These are phyloP conservation scores for Phyllostachys edulis DNA, from an alignment of 176 grass and related monocot genomes.

Conservation along the genomic window DNA sequence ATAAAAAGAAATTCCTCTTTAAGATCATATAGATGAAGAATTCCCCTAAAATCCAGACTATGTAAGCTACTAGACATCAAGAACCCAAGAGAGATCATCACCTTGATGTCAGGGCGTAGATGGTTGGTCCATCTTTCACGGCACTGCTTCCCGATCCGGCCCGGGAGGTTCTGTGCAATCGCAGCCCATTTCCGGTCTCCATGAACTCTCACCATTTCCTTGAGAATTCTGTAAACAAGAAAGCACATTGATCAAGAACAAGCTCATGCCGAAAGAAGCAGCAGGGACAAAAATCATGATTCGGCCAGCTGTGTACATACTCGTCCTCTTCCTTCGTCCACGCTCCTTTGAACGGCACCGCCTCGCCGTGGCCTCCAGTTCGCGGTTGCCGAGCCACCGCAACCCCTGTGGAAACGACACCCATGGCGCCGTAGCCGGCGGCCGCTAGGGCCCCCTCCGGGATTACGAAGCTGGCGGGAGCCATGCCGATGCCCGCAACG, in stretches of 20 bases:
- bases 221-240: conserved; percentile 43
- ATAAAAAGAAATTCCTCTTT: background rate
- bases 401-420: background rate
- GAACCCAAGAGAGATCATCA: conserved; percentile 21
- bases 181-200: conserved; percentile 63
- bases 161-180: conserved; percentile 56
- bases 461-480: background rate
- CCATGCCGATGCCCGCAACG: background rate
- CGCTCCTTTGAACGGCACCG: conserved; percentile 38
- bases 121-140: conserved; percentile 89
- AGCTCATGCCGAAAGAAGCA: background rate
- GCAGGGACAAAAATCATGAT: background rate
- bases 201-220: conserved; percentile 41
- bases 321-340: conserved; percentile 70
- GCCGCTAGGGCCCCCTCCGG: background rate
- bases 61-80: background rate
- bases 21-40: background rate
- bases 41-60: background rate
- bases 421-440: background rate
- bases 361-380: background rate
- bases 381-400: background rate
- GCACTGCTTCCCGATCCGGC: conserved; percentile 78
- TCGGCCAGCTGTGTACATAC: conserved; percentile 17
- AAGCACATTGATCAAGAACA: background rate
- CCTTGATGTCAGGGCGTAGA: conserved; percentile 69